phyloP scores from a whole-genome alignment of 257 asterid genomes.

The Primulina eburnea region DNA sequence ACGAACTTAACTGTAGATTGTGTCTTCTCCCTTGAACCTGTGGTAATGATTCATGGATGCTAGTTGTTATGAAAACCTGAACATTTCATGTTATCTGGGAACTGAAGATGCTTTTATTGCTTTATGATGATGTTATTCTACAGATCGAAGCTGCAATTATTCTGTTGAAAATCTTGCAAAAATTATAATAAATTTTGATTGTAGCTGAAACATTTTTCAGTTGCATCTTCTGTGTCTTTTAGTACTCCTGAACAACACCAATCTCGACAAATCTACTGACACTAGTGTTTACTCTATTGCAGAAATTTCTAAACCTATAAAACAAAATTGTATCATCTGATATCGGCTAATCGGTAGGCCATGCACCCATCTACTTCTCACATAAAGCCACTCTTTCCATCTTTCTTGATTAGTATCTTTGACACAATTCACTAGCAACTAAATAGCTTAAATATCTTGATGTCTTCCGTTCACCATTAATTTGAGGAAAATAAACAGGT shows the following conservation, averaged over 20 bases:
- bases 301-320: background rate
- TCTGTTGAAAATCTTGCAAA: constrained; percentile 15
- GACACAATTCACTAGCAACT: background rate
- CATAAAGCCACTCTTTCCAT: background rate
- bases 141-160: constrained; percentile 10
- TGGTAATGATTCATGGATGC: constrained; percentile 8
- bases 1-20: background rate
- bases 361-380: background rate
- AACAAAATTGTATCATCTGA: no score
- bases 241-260: background rate
- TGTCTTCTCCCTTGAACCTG: constrained; percentile 2
- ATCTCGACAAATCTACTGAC: background rate
- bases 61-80: constrained; percentile 10
- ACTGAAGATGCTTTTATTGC: background rate
- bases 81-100: constrained; percentile 3
- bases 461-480: background rate
- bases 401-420: background rate
- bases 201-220: no score
- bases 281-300: background rate
- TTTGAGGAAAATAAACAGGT: background rate
- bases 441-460: background rate
- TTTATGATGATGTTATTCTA: background rate
- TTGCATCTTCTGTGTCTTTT: background rate
- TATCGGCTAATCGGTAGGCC: background rate
- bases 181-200: no score